Evolutionary conservation across 2,329 filamentous ascomycete species (phyloP), one percentile per base, ranked within the genome.

Genomic region (Westerdykella aurantiaca): DNA sequence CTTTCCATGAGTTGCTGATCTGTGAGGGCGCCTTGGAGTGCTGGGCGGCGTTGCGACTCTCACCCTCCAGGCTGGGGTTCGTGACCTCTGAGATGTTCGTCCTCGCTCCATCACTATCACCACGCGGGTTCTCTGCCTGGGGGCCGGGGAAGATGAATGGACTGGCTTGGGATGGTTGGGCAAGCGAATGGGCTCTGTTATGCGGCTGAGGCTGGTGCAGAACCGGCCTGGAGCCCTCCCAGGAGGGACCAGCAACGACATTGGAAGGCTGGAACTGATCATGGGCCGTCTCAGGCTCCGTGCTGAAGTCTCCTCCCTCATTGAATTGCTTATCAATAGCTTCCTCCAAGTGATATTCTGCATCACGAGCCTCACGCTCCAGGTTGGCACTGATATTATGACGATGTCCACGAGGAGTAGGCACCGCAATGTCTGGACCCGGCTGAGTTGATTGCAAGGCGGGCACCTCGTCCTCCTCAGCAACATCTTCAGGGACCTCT

Each of bases 291-390:
- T 67, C 58, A 48, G 64, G 56, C 47, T 68, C 81, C 2, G 83
- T 83, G 56, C 81, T 86, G 59, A 87, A 71, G 57, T 59, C 63
- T 52, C 88, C 85, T 43, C 86, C 83, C 53, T 89, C 84, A 47
- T 90, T 85, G 39, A 91, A 73, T 57, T 91, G 84, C 42, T 85
- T 82, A 41, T 87, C 82, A 49, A 90, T 81, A 48, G 87, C 82
- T 61, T 89, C 82, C 61, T 90, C 86, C 48, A 93, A 68, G 56
- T 91, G 87, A 59, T 93, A 91, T 57, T 95, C 87, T 4, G 86
- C 84, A 58, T 90, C 86, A 39, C 93, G 85, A 44, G 94, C 84
- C 53, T 93, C 88, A 49, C 83, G 84, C 63, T 95, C 88, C 18
- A 95, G 75, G 37, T 81, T 87, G 50, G 83, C 78, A 57, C 84